A percentile compares a stretch with the other conserved stretches of the same genome.
Conservation (phyloP, 352 stramenopile species). For the Pythium brassicae region DNA sequence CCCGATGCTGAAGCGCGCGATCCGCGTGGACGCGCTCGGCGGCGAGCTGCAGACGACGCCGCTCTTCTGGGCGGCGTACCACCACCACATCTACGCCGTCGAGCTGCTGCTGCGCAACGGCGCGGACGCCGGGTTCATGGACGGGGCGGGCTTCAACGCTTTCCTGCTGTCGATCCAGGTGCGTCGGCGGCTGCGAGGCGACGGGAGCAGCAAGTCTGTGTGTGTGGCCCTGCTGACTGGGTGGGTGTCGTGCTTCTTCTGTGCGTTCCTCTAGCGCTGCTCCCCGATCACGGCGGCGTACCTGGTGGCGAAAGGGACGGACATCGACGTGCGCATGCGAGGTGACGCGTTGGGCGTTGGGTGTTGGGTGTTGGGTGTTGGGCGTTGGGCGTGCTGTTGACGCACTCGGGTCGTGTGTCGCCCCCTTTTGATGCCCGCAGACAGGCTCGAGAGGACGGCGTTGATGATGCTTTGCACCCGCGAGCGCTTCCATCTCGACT, state of each 20-base stretch:
- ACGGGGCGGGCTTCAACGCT: constrained; percentile 47
- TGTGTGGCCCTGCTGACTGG: not conserved
- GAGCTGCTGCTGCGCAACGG: constrained; percentile 62
- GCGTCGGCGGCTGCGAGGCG: no score
- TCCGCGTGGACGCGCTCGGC: constrained; percentile 48
- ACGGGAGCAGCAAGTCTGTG: not conserved
- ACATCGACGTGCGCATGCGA: constrained; percentile 53
- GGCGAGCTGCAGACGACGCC: constrained; percentile 61
- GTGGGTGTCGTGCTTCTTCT: no score
- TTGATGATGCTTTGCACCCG: constrained; percentile 69
- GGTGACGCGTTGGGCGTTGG: no score
- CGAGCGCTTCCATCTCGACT: constrained; percentile 76
- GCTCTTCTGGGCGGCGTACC: constrained; percentile 67
- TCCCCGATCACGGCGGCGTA: constrained; percentile 78
- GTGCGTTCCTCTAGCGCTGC: constrained; percentile 24
- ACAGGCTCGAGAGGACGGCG: constrained; percentile 41
- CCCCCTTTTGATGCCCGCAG: no score
- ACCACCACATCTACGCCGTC: constrained; percentile 81
- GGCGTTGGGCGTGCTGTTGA: not conserved
- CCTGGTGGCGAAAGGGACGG: constrained; percentile 65
- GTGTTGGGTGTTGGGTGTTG: no score
- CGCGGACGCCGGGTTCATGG: constrained; percentile 45
- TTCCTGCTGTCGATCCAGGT: constrained; percentile 68
- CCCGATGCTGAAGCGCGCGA: constrained; percentile 19
- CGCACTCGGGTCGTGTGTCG: no score